These are phyloP conservation scores for Pythium brachiatum DNA, from an alignment of 352 stramenopile genomes.

Conservation along the genomic window DNA sequence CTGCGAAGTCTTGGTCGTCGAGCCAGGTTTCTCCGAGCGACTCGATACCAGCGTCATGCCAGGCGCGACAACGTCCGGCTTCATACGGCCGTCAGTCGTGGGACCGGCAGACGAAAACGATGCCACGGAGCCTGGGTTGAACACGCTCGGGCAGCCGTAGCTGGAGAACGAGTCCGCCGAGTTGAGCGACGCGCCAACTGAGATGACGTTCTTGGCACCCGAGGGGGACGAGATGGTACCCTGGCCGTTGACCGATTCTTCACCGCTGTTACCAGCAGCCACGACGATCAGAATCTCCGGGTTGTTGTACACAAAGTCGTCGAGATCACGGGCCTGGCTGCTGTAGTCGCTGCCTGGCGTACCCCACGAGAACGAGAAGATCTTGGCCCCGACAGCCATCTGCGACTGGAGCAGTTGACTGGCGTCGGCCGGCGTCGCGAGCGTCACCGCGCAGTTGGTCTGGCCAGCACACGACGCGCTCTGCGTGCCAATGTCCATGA, in stretches of 20 bases:
- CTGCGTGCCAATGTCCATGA: slow-evolving; percentile 88
- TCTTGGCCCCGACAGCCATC: slow-evolving; percentile 64
- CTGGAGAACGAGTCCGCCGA: slow-evolving; percentile 45
- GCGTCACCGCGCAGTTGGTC: slow-evolving; percentile 46
- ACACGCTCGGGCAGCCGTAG: slow-evolving; percentile 50
- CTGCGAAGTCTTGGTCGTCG: slow-evolving; percentile 44
- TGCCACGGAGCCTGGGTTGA: slow-evolving; percentile 74
- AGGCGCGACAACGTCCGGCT: slow-evolving; percentile 85
- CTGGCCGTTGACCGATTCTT: slow-evolving; percentile 44
- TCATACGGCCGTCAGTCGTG: slow-evolving; percentile 79
- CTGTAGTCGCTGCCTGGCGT: slow-evolving; percentile 77
- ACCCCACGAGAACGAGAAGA: slow-evolving; percentile 87
- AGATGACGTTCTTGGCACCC: slow-evolving; percentile 84
- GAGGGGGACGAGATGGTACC: slow-evolving; percentile 81
- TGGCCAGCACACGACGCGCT: slow-evolving; percentile 42
- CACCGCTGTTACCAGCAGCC: slow-evolving; percentile 88
- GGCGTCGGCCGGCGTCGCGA: slow-evolving; percentile 63
- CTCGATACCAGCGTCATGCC: slow-evolving; percentile 81
- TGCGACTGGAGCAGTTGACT: slow-evolving; percentile 62
- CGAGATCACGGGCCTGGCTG: slow-evolving; percentile 67
- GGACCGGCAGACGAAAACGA: slow-evolving; percentile 83
- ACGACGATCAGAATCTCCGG: slow-evolving; percentile 84
- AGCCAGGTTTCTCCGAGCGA: slow-evolving; percentile 53
- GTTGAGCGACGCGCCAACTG: slow-evolving; percentile 76
- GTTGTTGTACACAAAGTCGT: slow-evolving; percentile 83